Conservation (phyloP, 306 rosid species). For the Astragalus membranaceus region DNA sequence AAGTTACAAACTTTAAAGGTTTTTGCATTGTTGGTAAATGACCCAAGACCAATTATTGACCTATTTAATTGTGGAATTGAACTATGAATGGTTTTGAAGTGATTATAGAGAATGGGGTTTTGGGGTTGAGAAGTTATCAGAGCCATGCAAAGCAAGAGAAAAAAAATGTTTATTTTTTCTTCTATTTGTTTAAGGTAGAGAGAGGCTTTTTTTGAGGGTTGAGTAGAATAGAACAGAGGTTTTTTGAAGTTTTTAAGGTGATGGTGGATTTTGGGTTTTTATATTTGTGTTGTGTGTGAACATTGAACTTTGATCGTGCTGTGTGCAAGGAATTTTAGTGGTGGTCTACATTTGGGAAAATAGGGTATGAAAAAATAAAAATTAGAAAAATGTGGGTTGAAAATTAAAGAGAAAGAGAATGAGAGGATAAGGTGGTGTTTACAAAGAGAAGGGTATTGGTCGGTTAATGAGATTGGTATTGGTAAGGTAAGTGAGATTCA, state of each 20-base stretch:
- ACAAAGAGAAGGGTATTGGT: neutral
- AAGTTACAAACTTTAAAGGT: slow-evolving; percentile 16
- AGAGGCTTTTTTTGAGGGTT: neutral
- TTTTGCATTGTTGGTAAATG: slow-evolving; percentile 21
- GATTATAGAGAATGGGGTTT: slow-evolving; percentile 37
- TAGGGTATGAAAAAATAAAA: neutral
- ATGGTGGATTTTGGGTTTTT: neutral
- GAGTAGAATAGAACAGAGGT: neutral
- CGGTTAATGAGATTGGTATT: neutral
- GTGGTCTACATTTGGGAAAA: slow-evolving; percentile 11
- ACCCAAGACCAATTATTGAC: slow-evolving; percentile 6
- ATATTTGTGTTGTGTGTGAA: neutral
- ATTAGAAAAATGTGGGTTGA: neutral
- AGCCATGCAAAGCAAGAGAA: slow-evolving; percentile 36
- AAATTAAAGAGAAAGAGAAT: slow-evolving; percentile 4
- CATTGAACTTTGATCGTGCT: slow-evolving; percentile 1
- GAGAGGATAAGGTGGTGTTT: slow-evolving; percentile 37
- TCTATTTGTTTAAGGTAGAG: neutral
- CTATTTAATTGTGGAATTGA: slow-evolving; percentile 27
- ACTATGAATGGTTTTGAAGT: slow-evolving; percentile 34
- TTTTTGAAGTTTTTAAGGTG: neutral
- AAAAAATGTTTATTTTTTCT: neutral
- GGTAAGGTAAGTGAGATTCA: neutral
- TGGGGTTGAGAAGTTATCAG: slow-evolving; percentile 45
- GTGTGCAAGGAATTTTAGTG: slow-evolving; percentile 2